Conservation (phyloP, 2,329 filamentous ascomycete genomes). For the Phialemonium atrogriseum region DNA sequence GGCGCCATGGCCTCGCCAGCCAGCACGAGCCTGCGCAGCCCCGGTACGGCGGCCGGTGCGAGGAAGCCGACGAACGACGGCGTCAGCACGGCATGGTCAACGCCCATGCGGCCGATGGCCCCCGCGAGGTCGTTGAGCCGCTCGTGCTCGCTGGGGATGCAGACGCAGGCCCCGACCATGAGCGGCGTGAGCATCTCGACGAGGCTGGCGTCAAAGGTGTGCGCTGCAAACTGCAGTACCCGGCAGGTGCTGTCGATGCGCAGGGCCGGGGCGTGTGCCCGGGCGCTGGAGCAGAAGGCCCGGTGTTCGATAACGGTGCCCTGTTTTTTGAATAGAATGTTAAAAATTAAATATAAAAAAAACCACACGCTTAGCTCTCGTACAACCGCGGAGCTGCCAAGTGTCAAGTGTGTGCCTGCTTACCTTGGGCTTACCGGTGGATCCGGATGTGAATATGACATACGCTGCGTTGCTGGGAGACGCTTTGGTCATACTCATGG, state of each 20-base stretch:
- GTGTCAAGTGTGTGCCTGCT: not conserved
- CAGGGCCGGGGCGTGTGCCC: slow-evolving; percentile 10
- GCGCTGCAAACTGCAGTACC: slow-evolving; percentile 11
- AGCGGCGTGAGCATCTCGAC: slow-evolving; percentile 15
- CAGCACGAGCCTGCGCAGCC: slow-evolving; percentile 14
- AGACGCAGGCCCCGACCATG: slow-evolving; percentile 21
- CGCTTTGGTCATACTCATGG: not conserved
- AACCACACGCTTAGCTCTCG: no score
- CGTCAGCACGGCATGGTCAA: slow-evolving; percentile 18
- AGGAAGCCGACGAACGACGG: slow-evolving; percentile 19
- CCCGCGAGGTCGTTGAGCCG: slow-evolving; percentile 27
- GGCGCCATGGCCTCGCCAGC: slow-evolving; percentile 18
- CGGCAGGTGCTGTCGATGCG: slow-evolving; percentile 10
- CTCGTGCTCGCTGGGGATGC: slow-evolving; percentile 29
- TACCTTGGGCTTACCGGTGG: slow-evolving; percentile 15
- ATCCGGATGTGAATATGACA: slow-evolving; percentile 16
- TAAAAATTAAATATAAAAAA: not conserved
- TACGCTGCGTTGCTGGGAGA: slow-evolving; percentile 11
- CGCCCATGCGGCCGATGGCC: slow-evolving; percentile 16
- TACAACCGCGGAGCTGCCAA: no score
- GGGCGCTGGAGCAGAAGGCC: slow-evolving; percentile 13
- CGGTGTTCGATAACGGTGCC: slow-evolving; percentile 14
- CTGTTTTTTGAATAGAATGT: slow-evolving; percentile 5
- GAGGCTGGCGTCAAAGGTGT: slow-evolving; percentile 18
- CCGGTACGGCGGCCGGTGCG: slow-evolving; percentile 15